Percentiles rank a stretch among this genome's conserved stretches.
Conservation (phyloP, 169 alveolate species). For the Plasmodium inui region DNA sequence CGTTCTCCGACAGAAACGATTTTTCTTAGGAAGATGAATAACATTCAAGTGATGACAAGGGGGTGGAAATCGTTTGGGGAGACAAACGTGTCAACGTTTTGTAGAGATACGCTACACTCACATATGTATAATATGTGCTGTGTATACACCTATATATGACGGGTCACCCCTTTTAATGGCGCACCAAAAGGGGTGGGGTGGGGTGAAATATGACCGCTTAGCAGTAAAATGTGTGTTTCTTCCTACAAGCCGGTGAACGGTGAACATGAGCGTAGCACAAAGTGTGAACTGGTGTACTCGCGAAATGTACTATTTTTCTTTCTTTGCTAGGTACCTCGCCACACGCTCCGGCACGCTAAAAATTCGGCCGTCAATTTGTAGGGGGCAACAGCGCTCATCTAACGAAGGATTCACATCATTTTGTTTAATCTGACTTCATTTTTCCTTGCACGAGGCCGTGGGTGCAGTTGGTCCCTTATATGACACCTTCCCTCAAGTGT, state of each 20-base stretch:
- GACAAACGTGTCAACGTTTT: neutral
- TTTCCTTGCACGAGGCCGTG: constrained; percentile 3
- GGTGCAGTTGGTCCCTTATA: neutral
- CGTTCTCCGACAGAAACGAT: neutral
- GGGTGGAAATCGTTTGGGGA: neutral
- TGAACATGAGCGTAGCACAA: neutral
- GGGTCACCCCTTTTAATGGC: neutral
- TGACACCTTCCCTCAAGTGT: neutral
- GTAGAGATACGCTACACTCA: neutral
- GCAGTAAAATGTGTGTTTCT: constrained; percentile 4
- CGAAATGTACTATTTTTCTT: neutral
- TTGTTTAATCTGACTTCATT: neutral
- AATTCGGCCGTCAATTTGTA: neutral
- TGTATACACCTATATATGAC: neutral
- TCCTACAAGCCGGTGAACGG: neutral
- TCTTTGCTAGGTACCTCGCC: constrained; percentile 2
- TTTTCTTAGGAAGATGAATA: neutral
- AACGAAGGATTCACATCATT: neutral
- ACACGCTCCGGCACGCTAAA: neutral
- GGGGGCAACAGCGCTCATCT: neutral
- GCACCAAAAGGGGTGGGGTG: neutral
- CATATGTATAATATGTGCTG: neutral
- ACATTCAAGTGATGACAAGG: neutral
- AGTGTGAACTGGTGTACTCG: neutral
- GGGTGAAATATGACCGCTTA: neutral